Conservation (phyloP, 176 grass and related monocot genomes). For the Avena eriantha region DNA sequence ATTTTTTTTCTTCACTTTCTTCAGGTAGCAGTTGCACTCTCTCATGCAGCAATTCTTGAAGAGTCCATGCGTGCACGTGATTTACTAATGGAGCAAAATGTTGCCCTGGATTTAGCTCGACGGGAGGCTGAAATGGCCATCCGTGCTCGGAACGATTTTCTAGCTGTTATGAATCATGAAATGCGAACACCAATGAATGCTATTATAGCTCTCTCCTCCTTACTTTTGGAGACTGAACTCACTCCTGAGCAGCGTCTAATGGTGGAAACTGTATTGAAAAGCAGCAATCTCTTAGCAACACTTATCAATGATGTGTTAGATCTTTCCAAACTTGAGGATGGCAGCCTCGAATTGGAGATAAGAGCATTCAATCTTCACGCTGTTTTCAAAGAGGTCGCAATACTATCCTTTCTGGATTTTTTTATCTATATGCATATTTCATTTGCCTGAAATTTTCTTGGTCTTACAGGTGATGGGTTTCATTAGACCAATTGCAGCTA, state of each 20-base stretch:
- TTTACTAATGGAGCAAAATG: conserved; percentile 94
- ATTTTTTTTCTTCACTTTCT: conserved; percentile 3
- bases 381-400: conserved; percentile 67
- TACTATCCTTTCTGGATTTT: conserved; percentile 44
- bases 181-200: conserved; percentile 98
- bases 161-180: conserved; percentile 99
- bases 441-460: conserved; percentile 38
- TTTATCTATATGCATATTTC: conserved; percentile 37
- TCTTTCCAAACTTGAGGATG: conserved; percentile 91
- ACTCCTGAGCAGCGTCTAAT: conserved; percentile 90
- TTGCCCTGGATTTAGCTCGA: conserved; percentile 89
- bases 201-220: conserved; percentile 90
- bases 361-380: conserved; percentile 70
- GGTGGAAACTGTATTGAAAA: conserved; percentile 90
- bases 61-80: conserved; percentile 97
- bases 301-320: conserved; percentile 94
- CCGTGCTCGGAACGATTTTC: conserved; percentile 91
- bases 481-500: conserved; percentile 81
- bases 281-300: conserved; percentile 86
- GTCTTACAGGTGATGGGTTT: conserved; percentile 63
- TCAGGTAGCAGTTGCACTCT: conserved; percentile 97
- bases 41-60: conserved; percentile 95
- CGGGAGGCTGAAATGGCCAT: conserved; percentile 95
- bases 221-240: conserved; percentile 93
- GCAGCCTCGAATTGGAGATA: conserved; percentile 72